Base-by-base conservation (phyloP, 305 asterid genomes). In the Fraxinus ornus region DNA sequence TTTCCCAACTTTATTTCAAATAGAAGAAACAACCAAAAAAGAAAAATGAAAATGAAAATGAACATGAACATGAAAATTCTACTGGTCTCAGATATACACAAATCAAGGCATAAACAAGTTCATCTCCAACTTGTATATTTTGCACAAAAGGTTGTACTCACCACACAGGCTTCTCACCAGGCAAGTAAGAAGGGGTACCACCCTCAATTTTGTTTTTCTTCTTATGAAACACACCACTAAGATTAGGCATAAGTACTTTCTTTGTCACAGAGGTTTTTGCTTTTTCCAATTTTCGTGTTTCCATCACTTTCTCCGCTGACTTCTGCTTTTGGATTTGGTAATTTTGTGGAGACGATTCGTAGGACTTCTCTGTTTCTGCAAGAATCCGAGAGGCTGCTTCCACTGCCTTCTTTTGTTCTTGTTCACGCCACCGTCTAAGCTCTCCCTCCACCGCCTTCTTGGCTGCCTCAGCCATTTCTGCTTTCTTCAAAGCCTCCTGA, bases 381-480 rank as follows among this genome's bases (percentile, higher is more conserved):
- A 95, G 91, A 82, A 94, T 90, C 32, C 91, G 85, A 13, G 97
- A 80, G 1, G 97, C 97, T 72, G 96, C 88, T 84, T 90, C 97
- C 36, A 87, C 93, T 4, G 94, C 93, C 86, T 93, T 92, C 92
- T 93, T 93, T 26, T 90, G 92, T 78, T 95, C 98, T 41, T 90
- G 88, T 78, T 95, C 97, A 0, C 94, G 91, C 97, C 97, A 91
- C 86, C 97, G 92, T 81, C 92, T 89, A 1, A 95, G 95, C 71
- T 95, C 99, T 70, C 98, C 93, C 80, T 94, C 98, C 39, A 95
- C 98, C 0, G 97, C 97, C 79, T 86, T 95, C 84, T 90, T 93
- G 12, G 98, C 99, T 0, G 97, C 95, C 85, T 94, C 97, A 0
- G 99, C 94, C 96, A 88, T 92, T 80, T 93, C 95, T 35, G 96